Percentiles rank a stretch among this genome's conserved stretches.
Evolutionary conservation across 306 rosid genomes (phyloP).

Genomic region (Lathyrus tuberosus): DNA sequence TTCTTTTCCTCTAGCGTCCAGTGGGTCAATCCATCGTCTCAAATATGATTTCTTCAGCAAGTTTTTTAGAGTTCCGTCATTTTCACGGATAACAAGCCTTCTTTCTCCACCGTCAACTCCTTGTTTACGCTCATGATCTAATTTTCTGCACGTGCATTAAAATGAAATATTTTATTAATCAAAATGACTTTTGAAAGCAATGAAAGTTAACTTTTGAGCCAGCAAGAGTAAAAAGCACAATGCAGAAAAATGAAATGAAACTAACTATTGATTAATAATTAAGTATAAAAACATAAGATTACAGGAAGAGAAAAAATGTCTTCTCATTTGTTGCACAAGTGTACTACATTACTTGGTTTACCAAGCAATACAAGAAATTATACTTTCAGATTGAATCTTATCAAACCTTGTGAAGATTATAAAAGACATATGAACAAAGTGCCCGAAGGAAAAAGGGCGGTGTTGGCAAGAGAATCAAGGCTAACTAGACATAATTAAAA

Average conservation of each 20-base stretch:
- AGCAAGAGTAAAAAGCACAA: constrained; percentile 21
- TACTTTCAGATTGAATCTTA: constrained; percentile 16
- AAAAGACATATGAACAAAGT: constrained; percentile 22
- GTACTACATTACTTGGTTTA: constrained; percentile 10
- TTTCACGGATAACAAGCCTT: constrained; percentile 51
- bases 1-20: constrained; percentile 58
- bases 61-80: constrained; percentile 73
- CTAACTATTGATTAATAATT: constrained; percentile 23
- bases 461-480: constrained; percentile 32
- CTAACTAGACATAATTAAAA: not conserved
- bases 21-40: constrained; percentile 79
- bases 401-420: constrained; percentile 18
- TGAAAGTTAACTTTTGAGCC: constrained; percentile 31
- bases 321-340: constrained; percentile 22
- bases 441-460: constrained; percentile 4
- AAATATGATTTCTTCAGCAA: constrained; percentile 81
- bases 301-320: constrained; percentile 30
- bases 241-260: constrained; percentile 18
- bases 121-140: constrained; percentile 46
- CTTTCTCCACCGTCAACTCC: constrained; percentile 56
- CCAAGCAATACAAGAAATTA: constrained; percentile 19
- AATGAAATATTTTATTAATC: constrained; percentile 14
- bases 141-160: constrained; percentile 57
- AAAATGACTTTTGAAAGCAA: constrained; percentile 29
- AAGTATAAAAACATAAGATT: constrained; percentile 21